Conservation (phyloP, 2,329 filamentous ascomycete species). For the Colletotrichum tropicale region DNA sequence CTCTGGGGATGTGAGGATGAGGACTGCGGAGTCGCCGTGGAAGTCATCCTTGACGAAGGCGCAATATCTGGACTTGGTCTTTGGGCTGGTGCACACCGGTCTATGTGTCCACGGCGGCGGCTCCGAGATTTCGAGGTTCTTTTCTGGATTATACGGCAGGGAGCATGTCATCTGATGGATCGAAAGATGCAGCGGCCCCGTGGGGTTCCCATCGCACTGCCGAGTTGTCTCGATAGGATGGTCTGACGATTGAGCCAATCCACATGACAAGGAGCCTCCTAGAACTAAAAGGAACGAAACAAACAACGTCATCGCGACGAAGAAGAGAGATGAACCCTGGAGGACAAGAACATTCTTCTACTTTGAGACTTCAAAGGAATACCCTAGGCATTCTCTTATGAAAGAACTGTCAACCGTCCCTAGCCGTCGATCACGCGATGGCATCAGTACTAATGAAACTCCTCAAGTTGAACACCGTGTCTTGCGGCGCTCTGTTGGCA, state of each 20-base stretch:
- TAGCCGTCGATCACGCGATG: background rate
- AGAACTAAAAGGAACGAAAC: background rate
- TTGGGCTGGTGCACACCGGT: slow-evolving; percentile 6
- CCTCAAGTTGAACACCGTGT: background rate
- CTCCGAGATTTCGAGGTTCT: no score
- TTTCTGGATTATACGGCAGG: background rate
- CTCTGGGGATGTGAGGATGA: slow-evolving; percentile 12
- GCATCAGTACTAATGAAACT: background rate
- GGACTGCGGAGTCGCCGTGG: slow-evolving; percentile 4
- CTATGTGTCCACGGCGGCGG: slow-evolving; percentile 13
- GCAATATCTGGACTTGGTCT: background rate
- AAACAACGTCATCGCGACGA: background rate
- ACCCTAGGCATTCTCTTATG: background rate
- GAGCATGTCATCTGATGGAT: background rate
- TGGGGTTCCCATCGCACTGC: background rate
- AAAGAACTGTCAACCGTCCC: background rate
- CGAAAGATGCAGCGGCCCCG: background rate
- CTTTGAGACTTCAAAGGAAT: background rate
- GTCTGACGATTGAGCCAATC: background rate
- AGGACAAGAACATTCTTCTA: rapidly evolving
- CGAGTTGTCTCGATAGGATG: no score
- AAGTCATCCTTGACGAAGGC: slow-evolving; percentile 18
- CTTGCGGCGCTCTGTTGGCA: background rate
- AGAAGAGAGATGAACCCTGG: background rate
- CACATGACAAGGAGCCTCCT: background rate